These are phyloP conservation scores for Aspergillus sclerotiicarbonarius DNA, from an alignment of 495 filamentous ascomycete species.

Conservation along the genomic window DNA sequence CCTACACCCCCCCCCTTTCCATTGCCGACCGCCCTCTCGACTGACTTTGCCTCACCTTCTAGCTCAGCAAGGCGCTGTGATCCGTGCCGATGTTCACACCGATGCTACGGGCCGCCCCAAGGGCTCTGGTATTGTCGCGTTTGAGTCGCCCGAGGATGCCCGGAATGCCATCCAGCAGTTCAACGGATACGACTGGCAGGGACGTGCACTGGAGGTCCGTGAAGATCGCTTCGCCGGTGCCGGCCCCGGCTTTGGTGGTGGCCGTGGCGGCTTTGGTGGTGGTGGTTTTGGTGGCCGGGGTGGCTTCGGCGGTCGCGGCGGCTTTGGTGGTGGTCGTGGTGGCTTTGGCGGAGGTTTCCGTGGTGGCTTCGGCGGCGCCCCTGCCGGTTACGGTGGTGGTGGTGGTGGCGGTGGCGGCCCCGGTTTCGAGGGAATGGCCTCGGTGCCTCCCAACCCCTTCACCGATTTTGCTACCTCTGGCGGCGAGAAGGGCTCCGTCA, in stretches of 20 bases:
- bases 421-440: constrained; percentile 31
- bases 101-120: constrained; percentile 90
- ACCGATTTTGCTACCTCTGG: constrained; percentile 90
- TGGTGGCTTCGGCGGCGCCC: constrained; percentile 49
- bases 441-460: constrained; percentile 82
- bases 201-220: constrained; percentile 86
- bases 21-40: constrained; percentile 10
- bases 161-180: constrained; percentile 94
- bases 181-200: constrained; percentile 99
- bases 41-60: constrained; percentile 34
- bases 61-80: constrained; percentile 75
- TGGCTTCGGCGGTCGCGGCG: constrained; percentile 55
- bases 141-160: constrained; percentile 90
- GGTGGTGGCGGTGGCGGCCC: constrained; percentile 35
- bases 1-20: constrained; percentile 12
- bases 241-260: constrained; percentile 48
- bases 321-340: constrained; percentile 54
- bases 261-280: constrained; percentile 56
- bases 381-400: constrained; percentile 56
- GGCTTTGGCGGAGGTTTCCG: constrained; percentile 34
- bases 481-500: constrained; percentile 75
- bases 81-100: constrained; percentile 93
- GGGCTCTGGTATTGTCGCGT: constrained; percentile 95
- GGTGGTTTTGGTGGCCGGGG: constrained; percentile 57
- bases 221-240: constrained; percentile 90